These are phyloP conservation scores for Plantago coronopus DNA, from an alignment of 305 asterid species.

Conservation along the genomic window DNA sequence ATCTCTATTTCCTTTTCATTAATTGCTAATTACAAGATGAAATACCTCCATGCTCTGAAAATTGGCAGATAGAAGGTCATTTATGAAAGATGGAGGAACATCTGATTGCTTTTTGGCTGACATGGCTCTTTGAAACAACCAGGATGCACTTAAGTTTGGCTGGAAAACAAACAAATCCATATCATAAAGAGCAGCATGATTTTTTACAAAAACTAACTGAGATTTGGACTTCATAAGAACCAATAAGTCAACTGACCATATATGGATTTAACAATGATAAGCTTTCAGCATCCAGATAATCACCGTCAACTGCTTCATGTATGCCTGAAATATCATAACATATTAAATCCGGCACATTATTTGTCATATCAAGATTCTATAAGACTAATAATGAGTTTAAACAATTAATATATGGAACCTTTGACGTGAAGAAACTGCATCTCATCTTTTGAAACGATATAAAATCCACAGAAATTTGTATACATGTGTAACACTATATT, in stretches of 20 bases:
- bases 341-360: constrained; percentile 17
- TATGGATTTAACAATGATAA: constrained; percentile 83
- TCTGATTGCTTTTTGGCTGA: constrained; percentile 67
- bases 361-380: background rate
- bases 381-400: background rate
- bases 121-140: constrained; percentile 98
- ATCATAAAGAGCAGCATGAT: constrained; percentile 15
- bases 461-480: no score
- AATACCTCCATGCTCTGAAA: constrained; percentile 86
- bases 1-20: background rate
- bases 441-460: no score
- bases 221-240: background rate
- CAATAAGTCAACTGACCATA: constrained; percentile 48
- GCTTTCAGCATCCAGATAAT: constrained; percentile 67
- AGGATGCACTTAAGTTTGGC: constrained; percentile 92
- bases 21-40: background rate
- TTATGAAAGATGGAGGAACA: constrained; percentile 69
- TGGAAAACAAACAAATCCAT: constrained; percentile 30
- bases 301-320: constrained; percentile 58
- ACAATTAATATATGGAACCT: no score
- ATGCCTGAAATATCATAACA: constrained; percentile 53
- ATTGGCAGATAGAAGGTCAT: constrained; percentile 78
- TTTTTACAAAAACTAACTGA: background rate
- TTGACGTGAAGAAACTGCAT: no score
- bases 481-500: background rate